These are phyloP conservation scores for Leccinum solheimii DNA, from an alignment of 1,284 basidiomycete species.

Conservation along the genomic window DNA sequence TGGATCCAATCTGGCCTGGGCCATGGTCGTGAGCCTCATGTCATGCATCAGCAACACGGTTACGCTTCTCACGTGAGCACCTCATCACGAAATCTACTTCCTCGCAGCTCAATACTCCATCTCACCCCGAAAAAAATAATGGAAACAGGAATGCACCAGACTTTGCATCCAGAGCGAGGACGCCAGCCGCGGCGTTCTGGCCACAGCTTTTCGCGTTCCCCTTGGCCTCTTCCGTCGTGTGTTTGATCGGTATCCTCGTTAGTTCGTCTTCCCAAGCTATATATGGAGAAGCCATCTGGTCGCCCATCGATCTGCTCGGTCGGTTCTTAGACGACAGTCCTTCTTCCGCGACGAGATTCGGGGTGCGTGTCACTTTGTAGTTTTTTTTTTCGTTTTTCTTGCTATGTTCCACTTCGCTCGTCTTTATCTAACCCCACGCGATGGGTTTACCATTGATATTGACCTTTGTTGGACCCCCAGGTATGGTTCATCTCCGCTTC, in stretches of 20 bases:
- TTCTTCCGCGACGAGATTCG: conserved; percentile 64
- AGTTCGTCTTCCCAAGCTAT: conserved; percentile 77
- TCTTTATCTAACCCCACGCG: neutral
- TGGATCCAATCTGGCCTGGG: conserved; percentile 75
- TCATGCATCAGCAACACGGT: conserved; percentile 81
- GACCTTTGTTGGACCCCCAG: conserved; percentile 25
- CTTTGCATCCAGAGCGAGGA: conserved; percentile 73
- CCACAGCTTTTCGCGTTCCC: conserved; percentile 78
- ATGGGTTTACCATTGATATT: neutral
- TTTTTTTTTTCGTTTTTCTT: neutral
- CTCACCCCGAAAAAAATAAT: conserved; percentile 13
- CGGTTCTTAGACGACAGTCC: conserved; percentile 68
- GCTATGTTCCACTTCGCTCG: neutral
- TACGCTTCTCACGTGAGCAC: conserved; percentile 63
- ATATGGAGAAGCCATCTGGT: conserved; percentile 80
- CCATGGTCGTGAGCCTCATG: conserved; percentile 77
- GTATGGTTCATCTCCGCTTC: conserved; percentile 76
- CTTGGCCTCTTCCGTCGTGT: conserved; percentile 73
- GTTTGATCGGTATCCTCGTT: conserved; percentile 84
- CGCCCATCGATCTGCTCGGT: conserved; percentile 71
- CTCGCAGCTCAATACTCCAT: conserved; percentile 6
- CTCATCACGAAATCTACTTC: conserved; percentile 4
- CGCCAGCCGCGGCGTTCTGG: conserved; percentile 65
- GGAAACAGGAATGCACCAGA: conserved; percentile 67
- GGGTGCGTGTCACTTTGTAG: conserved; percentile 38